These are phyloP conservation scores for Scedosporium dehoogii DNA, from an alignment of 2,329 filamentous ascomycete species.

Conservation along the genomic window DNA sequence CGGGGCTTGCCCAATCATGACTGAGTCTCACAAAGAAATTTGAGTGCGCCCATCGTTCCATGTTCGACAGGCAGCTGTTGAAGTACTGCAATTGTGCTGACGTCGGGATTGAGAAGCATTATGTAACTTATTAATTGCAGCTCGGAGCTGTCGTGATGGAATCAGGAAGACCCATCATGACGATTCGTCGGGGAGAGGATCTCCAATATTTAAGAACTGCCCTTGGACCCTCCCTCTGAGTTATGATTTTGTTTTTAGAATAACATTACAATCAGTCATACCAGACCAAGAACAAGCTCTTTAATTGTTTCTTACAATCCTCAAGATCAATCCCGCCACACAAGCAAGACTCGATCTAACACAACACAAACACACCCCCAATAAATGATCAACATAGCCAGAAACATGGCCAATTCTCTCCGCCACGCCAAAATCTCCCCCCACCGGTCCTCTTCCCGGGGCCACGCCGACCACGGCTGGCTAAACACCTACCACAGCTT, in stretches of 20 bases:
- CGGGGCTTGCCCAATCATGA: too few species aligned
- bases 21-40: too few species aligned
- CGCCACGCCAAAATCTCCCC: constrained; percentile 63
- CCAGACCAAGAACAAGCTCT: background rate
- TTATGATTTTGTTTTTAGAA: background rate
- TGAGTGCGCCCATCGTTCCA: too few species aligned
- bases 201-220: background rate
- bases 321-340: background rate
- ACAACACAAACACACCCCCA: background rate
- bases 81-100: background rate
- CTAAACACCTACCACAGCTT: constrained; percentile 82
- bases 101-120: background rate
- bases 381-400: background rate
- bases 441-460: constrained; percentile 61
- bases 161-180: background rate
- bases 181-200: background rate
- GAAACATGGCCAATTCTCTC: constrained; percentile 50
- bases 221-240: background rate
- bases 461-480: constrained; percentile 78
- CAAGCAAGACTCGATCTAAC: background rate
- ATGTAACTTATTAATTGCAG: background rate
- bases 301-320: too few species aligned
- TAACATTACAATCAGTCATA: background rate
- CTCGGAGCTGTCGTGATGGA: background rate
- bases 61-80: background rate